A percentile compares a stretch with the other conserved stretches of the same genome.
These are phyloP conservation scores for Waltiozyma sp. DNA, from an alignment of 1,139 yeast genomes.

Conservation along the genomic window DNA sequence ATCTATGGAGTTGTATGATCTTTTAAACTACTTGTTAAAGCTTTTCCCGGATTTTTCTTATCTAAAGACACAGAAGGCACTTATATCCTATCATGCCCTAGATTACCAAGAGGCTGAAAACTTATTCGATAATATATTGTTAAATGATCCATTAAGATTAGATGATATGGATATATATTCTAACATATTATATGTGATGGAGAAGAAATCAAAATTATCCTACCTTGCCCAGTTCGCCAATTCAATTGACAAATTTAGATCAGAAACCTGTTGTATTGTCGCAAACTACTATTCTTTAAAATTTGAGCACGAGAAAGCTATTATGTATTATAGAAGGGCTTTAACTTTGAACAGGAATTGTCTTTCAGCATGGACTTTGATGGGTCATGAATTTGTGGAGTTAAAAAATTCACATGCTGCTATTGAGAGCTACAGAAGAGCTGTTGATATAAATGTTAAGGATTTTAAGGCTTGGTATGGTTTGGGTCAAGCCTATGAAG, in stretches of 20 bases:
- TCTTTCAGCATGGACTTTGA: slow-evolving; percentile 90
- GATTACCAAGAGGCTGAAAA: slow-evolving; percentile 75
- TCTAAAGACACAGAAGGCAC: slow-evolving; percentile 69
- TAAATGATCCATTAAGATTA: slow-evolving; percentile 73
- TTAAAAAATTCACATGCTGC: slow-evolving; percentile 96
- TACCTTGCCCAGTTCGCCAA: slow-evolving; percentile 80
- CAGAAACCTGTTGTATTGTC: slow-evolving; percentile 89
- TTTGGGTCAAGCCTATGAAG: slow-evolving; percentile 95
- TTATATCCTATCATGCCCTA: slow-evolving; percentile 67
- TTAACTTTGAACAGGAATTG: slow-evolving; percentile 70
- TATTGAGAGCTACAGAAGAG: slow-evolving; percentile 87
- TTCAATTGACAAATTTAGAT: slow-evolving; percentile 74
- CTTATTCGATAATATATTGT: slow-evolving; percentile 64
- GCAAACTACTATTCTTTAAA: slow-evolving; percentile 91
- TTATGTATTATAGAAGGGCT: slow-evolving; percentile 86
- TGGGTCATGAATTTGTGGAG: slow-evolving; percentile 99
- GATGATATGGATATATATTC: slow-evolving; percentile 91
- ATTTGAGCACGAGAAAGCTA: slow-evolving; percentile 91
- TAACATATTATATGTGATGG: slow-evolving; percentile 90
- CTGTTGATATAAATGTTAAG: slow-evolving; percentile 74
- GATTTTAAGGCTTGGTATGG: slow-evolving; percentile 99
- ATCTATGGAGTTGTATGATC: slow-evolving; percentile 37
- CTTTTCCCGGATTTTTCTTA: slow-evolving; percentile 66
- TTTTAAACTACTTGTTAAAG: slow-evolving; percentile 34
- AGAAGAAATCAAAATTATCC: slow-evolving; percentile 73